Evolutionary conservation across 148 eudicot genomes (phyloP).

Genomic region (Cornus florida): DNA sequence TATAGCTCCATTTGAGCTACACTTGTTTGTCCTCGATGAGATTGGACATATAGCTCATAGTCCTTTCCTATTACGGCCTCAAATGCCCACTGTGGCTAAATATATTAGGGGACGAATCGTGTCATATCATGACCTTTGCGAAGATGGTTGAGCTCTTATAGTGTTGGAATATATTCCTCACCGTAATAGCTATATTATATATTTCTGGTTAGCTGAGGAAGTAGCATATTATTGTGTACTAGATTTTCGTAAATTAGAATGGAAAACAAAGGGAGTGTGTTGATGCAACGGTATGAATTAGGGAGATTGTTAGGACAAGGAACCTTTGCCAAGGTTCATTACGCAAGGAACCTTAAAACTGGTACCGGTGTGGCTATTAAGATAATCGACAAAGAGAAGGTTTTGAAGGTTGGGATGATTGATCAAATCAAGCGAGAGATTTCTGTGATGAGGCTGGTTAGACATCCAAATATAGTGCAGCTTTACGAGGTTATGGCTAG

Average conservation of each 20-base stretch:
- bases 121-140: slow-evolving; percentile 51
- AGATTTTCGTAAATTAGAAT: slow-evolving; percentile 3
- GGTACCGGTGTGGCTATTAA: slow-evolving; percentile 46
- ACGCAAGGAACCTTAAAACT: slow-evolving; percentile 39
- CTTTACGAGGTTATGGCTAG: slow-evolving; percentile 52
- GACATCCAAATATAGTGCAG: slow-evolving; percentile 50
- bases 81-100: slow-evolving; percentile 32
- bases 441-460: slow-evolving; percentile 48
- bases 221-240: not conserved
- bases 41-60: slow-evolving; percentile 10
- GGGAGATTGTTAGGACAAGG: slow-evolving; percentile 53
- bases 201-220: not conserved
- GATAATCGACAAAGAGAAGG: slow-evolving; percentile 44
- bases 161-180: slow-evolving; percentile 1
- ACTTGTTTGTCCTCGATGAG: slow-evolving; percentile 29
- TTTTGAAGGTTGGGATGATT: slow-evolving; percentile 46
- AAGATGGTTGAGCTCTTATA: slow-evolving; percentile 60
- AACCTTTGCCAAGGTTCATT: slow-evolving; percentile 57
- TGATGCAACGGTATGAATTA: slow-evolving; percentile 40
- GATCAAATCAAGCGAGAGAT: slow-evolving; percentile 56
- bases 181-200: not conserved
- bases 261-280: slow-evolving; percentile 18
- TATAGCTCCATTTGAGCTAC: slow-evolving; percentile 32
- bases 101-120: slow-evolving; percentile 31
- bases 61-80: slow-evolving; percentile 17